Conservation (phyloP, 768 basidiomycete species). For the Fistulinella prunicolor region DNA sequence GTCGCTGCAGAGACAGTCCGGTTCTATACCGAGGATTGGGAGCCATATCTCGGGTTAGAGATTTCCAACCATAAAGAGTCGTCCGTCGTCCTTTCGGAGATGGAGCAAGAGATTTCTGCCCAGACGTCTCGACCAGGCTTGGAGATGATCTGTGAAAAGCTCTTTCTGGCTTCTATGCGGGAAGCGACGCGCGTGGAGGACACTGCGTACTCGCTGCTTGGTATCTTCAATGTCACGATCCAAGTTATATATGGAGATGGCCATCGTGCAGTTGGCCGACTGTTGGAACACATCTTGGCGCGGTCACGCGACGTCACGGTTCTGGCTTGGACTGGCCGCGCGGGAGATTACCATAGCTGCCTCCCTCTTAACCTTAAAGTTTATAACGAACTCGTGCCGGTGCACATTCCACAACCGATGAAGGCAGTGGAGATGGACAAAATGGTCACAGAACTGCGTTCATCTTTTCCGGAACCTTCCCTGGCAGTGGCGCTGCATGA, state of each 20-base stretch:
- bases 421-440: too few species aligned
- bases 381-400: not conserved
- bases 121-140: not conserved
- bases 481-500: too few species aligned
- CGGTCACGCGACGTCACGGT: not conserved
- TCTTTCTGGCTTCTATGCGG: not conserved
- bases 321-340: too few species aligned
- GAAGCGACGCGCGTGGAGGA: not conserved
- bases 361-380: not conserved
- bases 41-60: not conserved
- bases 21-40: not conserved
- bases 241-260: not conserved
- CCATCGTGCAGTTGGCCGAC: not conserved
- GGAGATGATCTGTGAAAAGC: not conserved
- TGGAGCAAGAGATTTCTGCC: not conserved
- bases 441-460: too few species aligned
- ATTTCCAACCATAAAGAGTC: not conserved
- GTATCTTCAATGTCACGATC: not conserved
- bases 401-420: not conserved
- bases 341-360: not conserved
- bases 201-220: not conserved
- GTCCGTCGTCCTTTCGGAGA: not conserved
- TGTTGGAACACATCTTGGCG: not conserved
- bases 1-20: not conserved
- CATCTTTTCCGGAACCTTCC: too few species aligned